Evolutionary conservation across 2,329 filamentous ascomycete species (phyloP).

Genomic region (Golovinomyces cichoracearum): DNA sequence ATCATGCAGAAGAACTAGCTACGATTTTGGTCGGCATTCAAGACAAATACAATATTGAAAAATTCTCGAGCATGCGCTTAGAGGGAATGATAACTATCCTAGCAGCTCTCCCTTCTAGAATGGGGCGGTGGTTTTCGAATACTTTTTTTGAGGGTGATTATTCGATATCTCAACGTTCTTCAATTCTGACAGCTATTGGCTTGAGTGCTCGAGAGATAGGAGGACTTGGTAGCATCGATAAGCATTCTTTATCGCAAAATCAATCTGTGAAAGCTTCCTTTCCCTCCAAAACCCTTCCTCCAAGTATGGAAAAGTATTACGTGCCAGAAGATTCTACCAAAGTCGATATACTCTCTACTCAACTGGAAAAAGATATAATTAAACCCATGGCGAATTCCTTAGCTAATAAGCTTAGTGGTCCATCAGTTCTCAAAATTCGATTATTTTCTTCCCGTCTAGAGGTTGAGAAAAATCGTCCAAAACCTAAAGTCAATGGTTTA

Average conservation of each 20-base stretch:
- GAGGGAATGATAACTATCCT: slow-evolving; percentile 64
- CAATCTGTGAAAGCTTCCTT: slow-evolving; percentile 24
- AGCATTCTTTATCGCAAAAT: slow-evolving; percentile 12
- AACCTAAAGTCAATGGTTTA: slow-evolving; percentile 47
- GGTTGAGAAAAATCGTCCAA: slow-evolving; percentile 29
- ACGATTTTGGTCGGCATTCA: slow-evolving; percentile 52
- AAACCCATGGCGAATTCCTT: slow-evolving; percentile 58
- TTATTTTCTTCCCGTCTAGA: slow-evolving; percentile 62
- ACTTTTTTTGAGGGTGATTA: slow-evolving; percentile 84
- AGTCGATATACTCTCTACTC: slow-evolving; percentile 39
- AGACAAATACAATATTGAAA: slow-evolving; percentile 58
- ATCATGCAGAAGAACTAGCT: slow-evolving; percentile 61
- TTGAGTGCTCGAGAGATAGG: slow-evolving; percentile 63
- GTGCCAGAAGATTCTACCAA: slow-evolving; percentile 14
- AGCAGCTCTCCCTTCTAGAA: slow-evolving; percentile 44
- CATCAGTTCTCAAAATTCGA: slow-evolving; percentile 63
- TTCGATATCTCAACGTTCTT: slow-evolving; percentile 59
- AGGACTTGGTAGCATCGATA: slow-evolving; percentile 31
- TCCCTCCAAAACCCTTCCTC: slow-evolving; percentile 55
- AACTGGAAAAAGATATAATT: slow-evolving; percentile 46
- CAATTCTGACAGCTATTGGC: slow-evolving; percentile 58
- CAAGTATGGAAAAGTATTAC: slow-evolving; percentile 35
- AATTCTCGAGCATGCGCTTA: slow-evolving; percentile 49
- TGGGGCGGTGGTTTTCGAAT: slow-evolving; percentile 63
- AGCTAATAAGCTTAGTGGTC: slow-evolving; percentile 54